A percentile compares a stretch with the other conserved stretches of the same genome.
phyloP scores from a whole-genome alignment of 1,139 yeast species.

The Protomyces pachydermus region DNA sequence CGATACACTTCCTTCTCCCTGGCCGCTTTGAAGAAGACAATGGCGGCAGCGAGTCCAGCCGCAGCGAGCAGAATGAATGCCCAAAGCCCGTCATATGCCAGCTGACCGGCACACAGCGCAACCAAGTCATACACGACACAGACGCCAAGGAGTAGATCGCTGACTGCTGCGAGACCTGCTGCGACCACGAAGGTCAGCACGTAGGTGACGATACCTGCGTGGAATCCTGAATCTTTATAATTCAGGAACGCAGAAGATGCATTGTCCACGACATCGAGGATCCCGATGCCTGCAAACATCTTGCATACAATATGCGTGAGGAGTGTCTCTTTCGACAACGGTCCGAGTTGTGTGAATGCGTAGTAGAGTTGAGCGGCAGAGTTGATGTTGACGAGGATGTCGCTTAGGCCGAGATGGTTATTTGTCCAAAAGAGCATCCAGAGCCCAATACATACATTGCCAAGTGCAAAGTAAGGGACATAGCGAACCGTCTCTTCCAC shows the following conservation, averaged over 20 bases:
- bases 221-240: constrained; percentile 1
- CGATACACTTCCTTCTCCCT: constrained; percentile 18
- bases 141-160: constrained; percentile 17
- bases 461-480: constrained; percentile 16
- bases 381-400: constrained; percentile 25
- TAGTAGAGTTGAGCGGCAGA: constrained; percentile 21
- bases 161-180: constrained; percentile 20
- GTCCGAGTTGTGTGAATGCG: constrained; percentile 13
- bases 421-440: constrained; percentile 27
- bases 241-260: constrained; percentile 19
- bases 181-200: constrained; percentile 15
- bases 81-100: constrained; percentile 14
- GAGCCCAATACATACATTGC: constrained; percentile 24
- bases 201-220: constrained; percentile 18
- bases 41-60: constrained; percentile 14
- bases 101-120: constrained; percentile 17
- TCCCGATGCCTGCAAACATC: constrained; percentile 25
- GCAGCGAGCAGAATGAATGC: constrained; percentile 9
- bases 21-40: constrained; percentile 7
- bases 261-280: constrained; percentile 23
- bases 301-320: constrained; percentile 19
- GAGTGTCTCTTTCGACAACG: constrained; percentile 10
- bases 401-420: constrained; percentile 16
- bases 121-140: constrained; percentile 20
- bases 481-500: constrained; percentile 18